Conservation (phyloP, 768 basidiomycete species). For the Lyophyllum decastes region DNA sequence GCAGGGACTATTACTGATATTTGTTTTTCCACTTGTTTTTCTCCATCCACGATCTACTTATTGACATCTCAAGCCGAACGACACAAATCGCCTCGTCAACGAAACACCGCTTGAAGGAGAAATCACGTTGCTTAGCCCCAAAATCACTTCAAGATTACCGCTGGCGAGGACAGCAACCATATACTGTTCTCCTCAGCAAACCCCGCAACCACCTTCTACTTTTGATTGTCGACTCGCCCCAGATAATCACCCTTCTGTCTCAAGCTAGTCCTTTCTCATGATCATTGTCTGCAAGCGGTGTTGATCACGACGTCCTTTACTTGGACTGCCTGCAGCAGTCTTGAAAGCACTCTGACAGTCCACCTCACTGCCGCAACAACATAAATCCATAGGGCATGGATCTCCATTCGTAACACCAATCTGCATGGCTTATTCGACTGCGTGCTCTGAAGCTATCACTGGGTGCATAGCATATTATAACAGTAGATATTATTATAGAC, state of each 20-base stretch:
- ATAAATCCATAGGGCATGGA: background rate
- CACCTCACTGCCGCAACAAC: background rate
- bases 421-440: background rate
- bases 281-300: background rate
- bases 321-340: too few species aligned
- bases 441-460: too few species aligned
- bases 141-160: background rate
- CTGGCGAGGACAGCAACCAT: background rate
- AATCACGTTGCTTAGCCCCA: background rate
- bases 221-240: background rate
- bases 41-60: slow-evolving; percentile 9
- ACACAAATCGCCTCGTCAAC: too few species aligned
- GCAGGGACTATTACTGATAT: slow-evolving; percentile 24
- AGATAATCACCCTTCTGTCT: background rate
- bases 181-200: background rate
- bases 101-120: background rate
- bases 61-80: background rate
- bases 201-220: background rate
- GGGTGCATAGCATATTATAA: too few species aligned
- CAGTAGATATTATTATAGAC: too few species aligned
- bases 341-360: too few species aligned
- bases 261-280: background rate
- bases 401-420: background rate
- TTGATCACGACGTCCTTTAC: background rate
- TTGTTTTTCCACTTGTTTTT: slow-evolving; percentile 8